Conservation (phyloP, 495 filamentous ascomycete genomes). For the Daldinia loculata region DNA sequence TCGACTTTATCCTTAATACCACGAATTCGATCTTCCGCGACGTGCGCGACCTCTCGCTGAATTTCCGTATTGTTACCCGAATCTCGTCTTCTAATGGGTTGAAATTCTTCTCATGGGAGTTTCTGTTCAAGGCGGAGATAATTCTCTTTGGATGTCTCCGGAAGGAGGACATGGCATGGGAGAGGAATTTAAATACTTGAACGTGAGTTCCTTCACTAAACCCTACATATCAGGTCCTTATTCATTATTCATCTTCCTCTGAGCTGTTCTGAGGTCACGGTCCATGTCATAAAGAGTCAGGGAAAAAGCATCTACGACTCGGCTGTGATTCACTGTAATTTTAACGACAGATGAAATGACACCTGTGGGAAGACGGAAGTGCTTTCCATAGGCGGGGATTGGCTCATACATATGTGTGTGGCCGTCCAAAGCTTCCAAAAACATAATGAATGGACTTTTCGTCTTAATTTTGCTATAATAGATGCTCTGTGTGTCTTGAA, state of each 20-base stretch:
- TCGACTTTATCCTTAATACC: not conserved
- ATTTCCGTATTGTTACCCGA: not conserved
- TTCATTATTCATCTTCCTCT: not conserved
- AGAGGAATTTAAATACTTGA: not conserved
- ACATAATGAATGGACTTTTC: not conserved
- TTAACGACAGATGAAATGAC: not conserved
- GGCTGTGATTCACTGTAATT: not conserved
- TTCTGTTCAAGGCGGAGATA: not conserved
- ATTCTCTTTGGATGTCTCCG: not conserved
- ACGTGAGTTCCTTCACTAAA: not conserved
- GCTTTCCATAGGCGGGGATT: not conserved
- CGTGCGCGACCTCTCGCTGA: not conserved
- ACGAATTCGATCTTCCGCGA: not conserved
- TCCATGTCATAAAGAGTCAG: not conserved
- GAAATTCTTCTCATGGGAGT: not conserved
- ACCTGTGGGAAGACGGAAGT: not conserved
- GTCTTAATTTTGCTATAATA: not conserved
- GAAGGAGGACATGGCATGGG: not conserved
- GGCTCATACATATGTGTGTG: not conserved
- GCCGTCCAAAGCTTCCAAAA: not conserved
- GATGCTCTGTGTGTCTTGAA: not conserved
- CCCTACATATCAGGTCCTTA: not conserved
- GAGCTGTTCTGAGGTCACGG: not conserved
- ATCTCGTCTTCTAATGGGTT: not conserved
- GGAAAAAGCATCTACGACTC: not conserved